Evolutionary conservation across 1,284 basidiomycete genomes (phyloP), one percentile per base, ranked within the genome.

Genomic region (Pseudozyma flocculosa): DNA sequence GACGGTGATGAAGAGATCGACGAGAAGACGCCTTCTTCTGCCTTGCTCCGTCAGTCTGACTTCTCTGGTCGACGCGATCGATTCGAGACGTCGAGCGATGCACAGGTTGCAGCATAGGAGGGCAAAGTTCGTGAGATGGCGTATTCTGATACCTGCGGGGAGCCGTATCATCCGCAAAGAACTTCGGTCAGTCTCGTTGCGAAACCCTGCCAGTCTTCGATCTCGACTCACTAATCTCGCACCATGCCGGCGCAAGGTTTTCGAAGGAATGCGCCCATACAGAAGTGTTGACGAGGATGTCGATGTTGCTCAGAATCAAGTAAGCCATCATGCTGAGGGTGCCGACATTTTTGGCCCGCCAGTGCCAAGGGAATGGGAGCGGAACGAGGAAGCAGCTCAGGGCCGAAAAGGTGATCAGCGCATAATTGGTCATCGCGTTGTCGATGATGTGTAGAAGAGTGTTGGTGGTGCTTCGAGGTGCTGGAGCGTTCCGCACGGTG

Each of bases 51-150:
- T 29, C 10, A 38, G 5, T 2, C 41, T 36, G 9, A 56, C 48
- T 26, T 56, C 48, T 22, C 54, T 34, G 0, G 54, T 56, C 1
- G 54, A 56, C 11, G 54, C 54, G 15, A 56, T 56, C 2, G 37
- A 44, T 26, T 56, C 54, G 15, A 56, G 29, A 32, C 48, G 50
- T 3, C 48, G 44, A 18, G 54, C 54, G n/a, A 56, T 56, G 21
- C 43, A 48, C 2, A 56, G 40, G 23, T 50, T 56, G 19, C 48
- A 56, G 23, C 48, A 44, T 14, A 48, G 54, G 29, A 56, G 38
- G 2, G 54, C 54, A 17, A 54, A 42, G 32, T 38, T 42, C 4
- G 48, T 2, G 7, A 43, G 38, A 38, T 54, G 52, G 4, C 43
- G 29, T 5, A 54, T 32, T 11, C 52, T 44, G 2, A 54, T 42